Conservation (phyloP, 2,329 filamentous ascomycete species). For the Nigrospora oryzae region DNA sequence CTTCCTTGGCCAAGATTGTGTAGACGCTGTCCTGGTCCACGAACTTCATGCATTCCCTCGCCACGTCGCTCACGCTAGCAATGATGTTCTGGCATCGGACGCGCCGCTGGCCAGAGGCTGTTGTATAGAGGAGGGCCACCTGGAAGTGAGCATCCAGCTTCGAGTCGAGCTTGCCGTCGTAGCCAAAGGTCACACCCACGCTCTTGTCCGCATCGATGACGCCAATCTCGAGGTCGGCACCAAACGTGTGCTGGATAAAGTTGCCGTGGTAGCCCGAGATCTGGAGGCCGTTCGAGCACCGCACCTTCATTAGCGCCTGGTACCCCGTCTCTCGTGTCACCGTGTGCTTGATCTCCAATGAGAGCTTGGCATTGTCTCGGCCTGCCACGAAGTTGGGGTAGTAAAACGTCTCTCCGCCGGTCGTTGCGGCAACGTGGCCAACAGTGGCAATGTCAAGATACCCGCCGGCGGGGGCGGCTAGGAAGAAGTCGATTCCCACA, state of each 20-base stretch:
- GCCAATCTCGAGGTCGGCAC: conserved; percentile 89
- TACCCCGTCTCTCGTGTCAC: conserved; percentile 88
- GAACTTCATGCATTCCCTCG: conserved; percentile 80
- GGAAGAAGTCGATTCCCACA: conserved; percentile 87
- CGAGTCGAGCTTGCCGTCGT: conserved; percentile 94
- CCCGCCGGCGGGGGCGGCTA: conserved; percentile 80
- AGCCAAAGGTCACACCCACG: conserved; percentile 81
- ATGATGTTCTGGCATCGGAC: conserved; percentile 92
- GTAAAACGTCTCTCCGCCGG: conserved; percentile 93
- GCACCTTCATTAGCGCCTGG: conserved; percentile 95
- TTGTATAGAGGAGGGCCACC: conserved; percentile 88
- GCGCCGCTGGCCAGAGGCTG: conserved; percentile 76
- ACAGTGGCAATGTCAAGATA: conserved; percentile 93
- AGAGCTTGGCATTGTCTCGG: conserved; percentile 76
- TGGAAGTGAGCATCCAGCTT: conserved; percentile 98
- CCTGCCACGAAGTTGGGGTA: conserved; percentile 93
- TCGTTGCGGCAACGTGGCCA: conserved; percentile 78
- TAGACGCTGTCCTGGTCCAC: conserved; percentile 94
- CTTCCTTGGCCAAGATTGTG: conserved; percentile 84
- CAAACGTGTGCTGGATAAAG: conserved; percentile 92
- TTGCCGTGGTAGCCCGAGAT: conserved; percentile 92
- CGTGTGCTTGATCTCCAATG: conserved; percentile 76
- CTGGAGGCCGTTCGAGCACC: conserved; percentile 93
- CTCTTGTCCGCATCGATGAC: conserved; percentile 91
- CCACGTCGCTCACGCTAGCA: conserved; percentile 79